Conservation (phyloP, 2,329 filamentous ascomycete genomes). For the Trichoderma pleuroti region DNA sequence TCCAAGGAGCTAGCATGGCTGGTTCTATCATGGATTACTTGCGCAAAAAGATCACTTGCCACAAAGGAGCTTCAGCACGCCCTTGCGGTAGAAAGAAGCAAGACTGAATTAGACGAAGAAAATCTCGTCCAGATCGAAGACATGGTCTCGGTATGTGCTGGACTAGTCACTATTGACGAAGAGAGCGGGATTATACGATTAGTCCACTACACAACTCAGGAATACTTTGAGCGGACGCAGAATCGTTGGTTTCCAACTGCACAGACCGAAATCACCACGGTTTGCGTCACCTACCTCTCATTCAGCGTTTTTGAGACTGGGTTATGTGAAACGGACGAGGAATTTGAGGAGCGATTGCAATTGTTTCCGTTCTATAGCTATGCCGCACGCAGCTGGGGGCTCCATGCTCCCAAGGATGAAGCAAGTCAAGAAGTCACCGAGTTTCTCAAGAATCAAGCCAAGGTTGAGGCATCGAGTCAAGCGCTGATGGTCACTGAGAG, state of each 20-base stretch:
- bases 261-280: not conserved
- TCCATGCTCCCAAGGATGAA: not conserved
- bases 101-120: not conserved
- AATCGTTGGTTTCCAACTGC: not conserved
- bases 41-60: not conserved
- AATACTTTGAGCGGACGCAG: conserved; percentile 7
- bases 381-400: not conserved
- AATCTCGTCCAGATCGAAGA: not conserved
- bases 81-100: not conserved
- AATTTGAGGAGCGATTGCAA: not conserved
- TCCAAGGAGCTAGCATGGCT: not conserved
- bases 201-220: conserved; percentile 8
- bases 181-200: not conserved
- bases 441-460: not conserved
- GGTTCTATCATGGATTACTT: not conserved
- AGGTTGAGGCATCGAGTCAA: not conserved
- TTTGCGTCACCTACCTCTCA: not conserved
- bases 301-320: not conserved
- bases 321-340: too few species aligned
- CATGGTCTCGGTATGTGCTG: conserved; percentile 1
- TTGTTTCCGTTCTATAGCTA: not conserved
- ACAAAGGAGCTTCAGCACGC: not conserved
- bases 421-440: not conserved
- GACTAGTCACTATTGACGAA: not conserved
- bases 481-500: not conserved